Conservation (phyloP, 495 filamentous ascomycete genomes). For the Penicillium malachiteum region DNA sequence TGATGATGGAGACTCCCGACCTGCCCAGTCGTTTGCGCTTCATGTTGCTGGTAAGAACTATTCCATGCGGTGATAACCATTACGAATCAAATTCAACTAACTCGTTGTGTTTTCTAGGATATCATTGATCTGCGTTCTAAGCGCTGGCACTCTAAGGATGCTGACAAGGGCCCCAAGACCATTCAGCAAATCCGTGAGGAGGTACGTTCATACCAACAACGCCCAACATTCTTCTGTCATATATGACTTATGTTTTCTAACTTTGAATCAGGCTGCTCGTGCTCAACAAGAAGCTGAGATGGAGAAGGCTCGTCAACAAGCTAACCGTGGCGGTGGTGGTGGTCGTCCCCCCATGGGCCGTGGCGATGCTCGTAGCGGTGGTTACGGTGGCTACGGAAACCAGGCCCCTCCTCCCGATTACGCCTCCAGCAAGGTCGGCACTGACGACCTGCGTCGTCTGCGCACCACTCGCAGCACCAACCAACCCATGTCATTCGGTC, state of each 20-base stretch:
- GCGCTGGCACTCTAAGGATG: constrained; percentile 80
- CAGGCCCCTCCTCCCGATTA: constrained; percentile 68
- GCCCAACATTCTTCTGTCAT: neutral
- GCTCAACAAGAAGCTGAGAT: constrained; percentile 63
- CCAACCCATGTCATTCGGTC: constrained; percentile 61
- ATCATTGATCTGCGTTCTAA: constrained; percentile 75
- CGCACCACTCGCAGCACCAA: constrained; percentile 64
- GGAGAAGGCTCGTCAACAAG: constrained; percentile 47
- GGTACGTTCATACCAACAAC: constrained; percentile 42
- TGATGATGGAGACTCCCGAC: constrained; percentile 70
- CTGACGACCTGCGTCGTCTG: constrained; percentile 84
- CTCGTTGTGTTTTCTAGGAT: constrained; percentile 50
- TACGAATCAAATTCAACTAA: too few species aligned
- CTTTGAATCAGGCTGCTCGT: constrained; percentile 59
- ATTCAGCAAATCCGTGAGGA: constrained; percentile 87
- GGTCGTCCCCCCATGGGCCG: constrained; percentile 72
- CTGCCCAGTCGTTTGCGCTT: constrained; percentile 86
- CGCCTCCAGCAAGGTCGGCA: constrained; percentile 75
- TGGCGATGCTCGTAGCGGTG: constrained; percentile 78
- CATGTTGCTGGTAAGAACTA: constrained; percentile 74
- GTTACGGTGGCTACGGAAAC: constrained; percentile 40
- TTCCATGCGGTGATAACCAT: too few species aligned
- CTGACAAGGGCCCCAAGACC: constrained; percentile 91
- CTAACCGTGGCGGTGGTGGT: constrained; percentile 53
- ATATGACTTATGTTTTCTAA: constrained; percentile 13